Evolutionary conservation across 1,139 yeast species (phyloP), one percentile per base, ranked within the genome.

Genomic region (Meyerozyma smithsonii): DNA sequence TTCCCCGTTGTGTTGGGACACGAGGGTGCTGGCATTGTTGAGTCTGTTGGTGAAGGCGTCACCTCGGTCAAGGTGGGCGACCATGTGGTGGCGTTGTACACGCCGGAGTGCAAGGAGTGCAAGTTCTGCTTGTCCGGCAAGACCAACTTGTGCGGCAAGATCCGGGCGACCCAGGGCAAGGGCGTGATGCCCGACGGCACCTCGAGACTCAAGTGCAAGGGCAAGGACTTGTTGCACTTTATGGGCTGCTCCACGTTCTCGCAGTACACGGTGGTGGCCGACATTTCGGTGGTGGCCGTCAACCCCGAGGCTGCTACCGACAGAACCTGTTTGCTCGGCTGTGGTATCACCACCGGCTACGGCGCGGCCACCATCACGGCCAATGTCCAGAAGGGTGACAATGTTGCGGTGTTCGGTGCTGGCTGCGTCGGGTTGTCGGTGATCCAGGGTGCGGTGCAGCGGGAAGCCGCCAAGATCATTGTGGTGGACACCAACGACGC

Each of bases 191-290:
- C 98, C 47, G 97, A 92, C 62, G 97, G 97, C 15, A 88, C 97
- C 36, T 64, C 84, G 35, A 81, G 98, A 64, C 89, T 92, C 73
- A 79, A 77, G 51, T 76, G 82, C 56, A 82, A 85, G 59, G 97
- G 97, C 51, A 76, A 90, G 69, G 78, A 81, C 37, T 64, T 92
- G 45, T 74, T 82, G 51, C 97, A 92, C 64, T 92, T 87, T 63
- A 92, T 92, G 98, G 98, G 98, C 39, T 85, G 95, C 65, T 90
- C 97, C 32, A 87, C 97, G 26, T 92, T 92, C 64, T 82, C 96
- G 33, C 95, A 92, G 70, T 92, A 92, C 66, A 92, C 98, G 12
- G 98, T 92, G 44, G 95, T 92, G 35, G 96, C 97, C 36, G 98
- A 92, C 61, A 92, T 92, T 46, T 88, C 97, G n/a, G 89, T 90